phyloP scores from a whole-genome alignment of 306 rosid genomes.

The Lagenaria siceraria region DNA sequence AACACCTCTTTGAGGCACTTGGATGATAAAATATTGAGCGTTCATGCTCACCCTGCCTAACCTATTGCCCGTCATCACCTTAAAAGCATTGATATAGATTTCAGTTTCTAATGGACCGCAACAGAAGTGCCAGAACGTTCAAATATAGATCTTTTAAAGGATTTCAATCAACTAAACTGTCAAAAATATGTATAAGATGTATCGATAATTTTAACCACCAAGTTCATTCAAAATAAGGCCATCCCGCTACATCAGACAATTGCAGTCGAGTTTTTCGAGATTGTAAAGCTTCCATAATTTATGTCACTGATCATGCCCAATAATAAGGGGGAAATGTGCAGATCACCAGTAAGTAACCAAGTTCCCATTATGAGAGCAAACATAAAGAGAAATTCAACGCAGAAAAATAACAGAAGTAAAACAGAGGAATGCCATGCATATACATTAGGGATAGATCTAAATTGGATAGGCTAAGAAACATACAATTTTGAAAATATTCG shows the following conservation, averaged over 20 bases:
- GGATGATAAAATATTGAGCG: neutral
- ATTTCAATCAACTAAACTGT: neutral
- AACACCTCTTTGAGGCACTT: neutral
- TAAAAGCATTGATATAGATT: neutral
- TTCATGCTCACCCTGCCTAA: neutral
- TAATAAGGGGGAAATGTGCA: neutral
- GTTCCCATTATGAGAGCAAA: neutral
- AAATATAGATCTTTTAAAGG: neutral
- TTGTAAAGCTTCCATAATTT: neutral
- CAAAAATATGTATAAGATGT: neutral
- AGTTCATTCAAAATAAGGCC: neutral
- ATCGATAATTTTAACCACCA: neutral
- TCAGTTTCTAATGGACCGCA: neutral
- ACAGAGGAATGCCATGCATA: neutral
- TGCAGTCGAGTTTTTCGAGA: neutral
- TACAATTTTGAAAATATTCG: conserved; percentile 45
- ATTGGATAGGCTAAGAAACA: neutral
- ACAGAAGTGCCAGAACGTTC: neutral
- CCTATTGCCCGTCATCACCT: neutral
- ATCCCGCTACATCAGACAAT: neutral
- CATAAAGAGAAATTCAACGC: neutral
- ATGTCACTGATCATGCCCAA: neutral
- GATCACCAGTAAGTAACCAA: neutral
- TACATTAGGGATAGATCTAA: neutral
- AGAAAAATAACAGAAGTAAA: neutral